A percentile compares a stretch with the other conserved stretches of the same genome.
Evolutionary conservation across 768 basidiomycete species (phyloP).

Genomic region (Cystobasidium ongulense): DNA sequence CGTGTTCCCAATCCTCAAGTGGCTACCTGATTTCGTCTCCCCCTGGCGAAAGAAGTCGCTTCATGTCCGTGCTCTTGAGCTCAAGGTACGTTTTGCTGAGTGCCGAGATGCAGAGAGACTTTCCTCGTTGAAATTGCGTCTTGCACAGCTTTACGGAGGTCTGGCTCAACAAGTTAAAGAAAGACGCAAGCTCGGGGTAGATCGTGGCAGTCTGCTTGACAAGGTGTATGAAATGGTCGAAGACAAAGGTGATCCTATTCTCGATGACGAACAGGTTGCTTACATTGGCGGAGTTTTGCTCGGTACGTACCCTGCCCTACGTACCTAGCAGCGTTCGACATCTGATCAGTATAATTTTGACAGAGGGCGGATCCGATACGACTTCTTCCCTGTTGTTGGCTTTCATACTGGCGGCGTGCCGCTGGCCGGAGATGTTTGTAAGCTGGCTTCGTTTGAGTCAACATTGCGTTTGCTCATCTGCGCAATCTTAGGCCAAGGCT

Average conservation of each 20-base stretch:
- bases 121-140: neutral
- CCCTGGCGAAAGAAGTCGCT: slow-evolving; percentile 31
- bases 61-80: slow-evolving; percentile 25
- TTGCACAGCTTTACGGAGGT: slow-evolving; percentile 12
- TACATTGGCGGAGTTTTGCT: slow-evolving; percentile 34
- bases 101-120: neutral
- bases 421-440: slow-evolving; percentile 25
- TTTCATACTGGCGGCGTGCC: neutral
- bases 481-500: neutral
- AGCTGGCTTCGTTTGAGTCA: neutral
- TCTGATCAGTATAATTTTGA: neutral
- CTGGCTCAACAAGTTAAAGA: slow-evolving; percentile 19
- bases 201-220: slow-evolving; percentile 16
- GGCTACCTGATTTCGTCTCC: slow-evolving; percentile 31
- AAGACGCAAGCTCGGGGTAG: slow-evolving; percentile 10
- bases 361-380: slow-evolving; percentile 33
- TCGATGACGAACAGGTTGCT: slow-evolving; percentile 31
- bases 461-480: neutral
- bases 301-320: neutral
- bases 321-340: neutral
- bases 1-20: slow-evolving; percentile 32
- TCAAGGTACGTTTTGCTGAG: slow-evolving; percentile 27
- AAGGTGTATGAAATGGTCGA: slow-evolving; percentile 4
- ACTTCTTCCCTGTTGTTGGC: slow-evolving; percentile 4
- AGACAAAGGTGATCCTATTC: neutral